phyloP scores from a whole-genome alignment of 2,329 filamentous ascomycete genomes.

The Hortaea werneckii region DNA sequence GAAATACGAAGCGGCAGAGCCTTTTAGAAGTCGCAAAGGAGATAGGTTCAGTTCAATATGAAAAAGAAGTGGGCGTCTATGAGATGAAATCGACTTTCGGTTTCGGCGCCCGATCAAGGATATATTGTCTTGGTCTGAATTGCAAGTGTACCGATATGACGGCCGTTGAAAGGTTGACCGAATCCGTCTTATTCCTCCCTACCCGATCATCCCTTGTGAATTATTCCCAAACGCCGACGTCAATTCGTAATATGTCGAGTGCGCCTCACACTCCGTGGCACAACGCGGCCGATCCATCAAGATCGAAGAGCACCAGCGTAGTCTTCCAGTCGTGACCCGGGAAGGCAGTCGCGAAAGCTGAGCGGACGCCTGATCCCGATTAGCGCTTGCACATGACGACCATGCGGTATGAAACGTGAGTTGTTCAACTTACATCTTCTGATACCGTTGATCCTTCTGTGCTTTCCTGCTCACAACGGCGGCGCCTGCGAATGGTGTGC shows the following conservation, averaged over 20 bases:
- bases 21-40: conserved; percentile 70
- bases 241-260: no score
- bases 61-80: no score
- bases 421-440: conserved; percentile 21
- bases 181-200: no score
- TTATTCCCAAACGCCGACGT: no score
- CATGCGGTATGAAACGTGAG: not conserved
- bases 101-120: no score
- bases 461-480: conserved; percentile 23
- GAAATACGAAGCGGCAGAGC: conserved; percentile 74
- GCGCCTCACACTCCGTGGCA: no score
- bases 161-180: no score
- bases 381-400: conserved; percentile 3
- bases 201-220: no score
- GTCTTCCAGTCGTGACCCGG: conserved; percentile 24
- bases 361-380: conserved; percentile 20
- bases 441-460: conserved; percentile 21
- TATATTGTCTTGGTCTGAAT: no score
- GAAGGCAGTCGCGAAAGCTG: conserved; percentile 27
- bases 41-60: conserved; percentile 62
- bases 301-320: conserved; percentile 25
- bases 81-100: no score
- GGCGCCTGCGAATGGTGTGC: conserved; percentile 25
- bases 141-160: no score
- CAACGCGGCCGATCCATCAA: no score